Evolutionary conservation across 257 asterid genomes (phyloP).

Genomic region (Ligustrum vulgare): DNA sequence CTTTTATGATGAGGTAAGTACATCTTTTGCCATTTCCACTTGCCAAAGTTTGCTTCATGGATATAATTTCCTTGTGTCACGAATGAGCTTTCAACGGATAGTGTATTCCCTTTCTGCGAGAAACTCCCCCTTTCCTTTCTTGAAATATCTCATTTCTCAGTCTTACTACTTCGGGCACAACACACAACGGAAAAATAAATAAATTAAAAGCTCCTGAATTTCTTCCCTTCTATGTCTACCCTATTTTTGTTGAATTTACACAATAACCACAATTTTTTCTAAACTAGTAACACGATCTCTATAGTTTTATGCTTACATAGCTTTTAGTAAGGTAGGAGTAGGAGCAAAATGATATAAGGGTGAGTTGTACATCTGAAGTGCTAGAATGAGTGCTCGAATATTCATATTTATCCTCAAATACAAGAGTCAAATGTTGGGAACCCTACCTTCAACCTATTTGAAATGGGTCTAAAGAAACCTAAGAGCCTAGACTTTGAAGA

Average conservation of each 20-base stretch:
- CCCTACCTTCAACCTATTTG: constrained; percentile 73
- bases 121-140: too few relatives aligned
- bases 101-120: too few relatives aligned
- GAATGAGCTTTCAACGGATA: too few relatives aligned
- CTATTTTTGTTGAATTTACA: not conserved
- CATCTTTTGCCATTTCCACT: too few relatives aligned
- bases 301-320: not conserved
- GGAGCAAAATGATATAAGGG: not conserved
- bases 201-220: too few relatives aligned
- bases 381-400: too few relatives aligned
- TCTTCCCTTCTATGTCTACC: not conserved
- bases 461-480: constrained; percentile 75
- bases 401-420: constrained; percentile 26
- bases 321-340: not conserved
- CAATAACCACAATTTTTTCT: not conserved
- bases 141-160: too few relatives aligned
- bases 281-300: not conserved
- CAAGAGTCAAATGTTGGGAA: constrained; percentile 78
- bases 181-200: too few relatives aligned
- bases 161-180: too few relatives aligned
- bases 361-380: too few relatives aligned
- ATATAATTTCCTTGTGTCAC: too few relatives aligned
- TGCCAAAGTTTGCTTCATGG: too few relatives aligned
- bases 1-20: constrained; percentile 1
- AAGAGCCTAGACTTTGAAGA: constrained; percentile 68